Base-by-base conservation (phyloP, 768 basidiomycete genomes). In the Boletus eberwhitei region DNA sequence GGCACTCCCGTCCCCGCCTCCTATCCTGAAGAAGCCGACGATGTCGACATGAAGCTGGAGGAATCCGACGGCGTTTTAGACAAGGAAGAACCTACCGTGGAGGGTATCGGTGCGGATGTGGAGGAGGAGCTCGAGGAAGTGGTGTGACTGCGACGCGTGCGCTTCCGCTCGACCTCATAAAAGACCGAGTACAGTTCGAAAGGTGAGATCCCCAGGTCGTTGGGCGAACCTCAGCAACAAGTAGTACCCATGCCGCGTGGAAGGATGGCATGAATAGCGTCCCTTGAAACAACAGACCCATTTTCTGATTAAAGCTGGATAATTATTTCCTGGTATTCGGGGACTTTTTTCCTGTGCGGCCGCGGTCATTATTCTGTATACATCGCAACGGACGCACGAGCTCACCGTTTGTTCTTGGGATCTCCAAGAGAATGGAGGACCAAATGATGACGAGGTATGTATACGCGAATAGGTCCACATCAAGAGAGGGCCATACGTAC, bases 141-240 rank as follows among this genome's bases (percentile, higher is more conserved):
- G 5, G 24, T 26, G 56, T 26, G 78, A 75, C 37, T 70, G 71
- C 37, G 72, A 74, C 7, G 64, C 61, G 48, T 67, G 59, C 46
- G 55, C 70, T 26, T 65, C 65, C 5, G 64, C 68, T 37, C 64
- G 75, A 26, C 54, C 74, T 51, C 59, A 78, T 55, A 69, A 72
- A 45, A 61, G 73, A 54, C 71, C 80, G 40, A 60, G 74, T n/a
- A n/a, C n/a, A 26, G 24, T 26, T 26, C 5, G 24, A 26, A 26
- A 26, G 24, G 24, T 1, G 24, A 7, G 24, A 26, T 26, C 24
- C 24, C 24, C 24, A 5, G 6, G 24, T 26, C 24, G 24, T 26
- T 26, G 24, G 24, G 24, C 24, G 24, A 26, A 26, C 24, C 24
- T 26, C 24, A 26, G 24, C 24, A 26, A 26, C 24, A 26, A 26